A percentile compares a stretch with the other conserved stretches of the same genome.
These are phyloP conservation scores for Penicillium digitatum DNA, from an alignment of 2,329 filamentous ascomycete genomes.

Conservation along the genomic window DNA sequence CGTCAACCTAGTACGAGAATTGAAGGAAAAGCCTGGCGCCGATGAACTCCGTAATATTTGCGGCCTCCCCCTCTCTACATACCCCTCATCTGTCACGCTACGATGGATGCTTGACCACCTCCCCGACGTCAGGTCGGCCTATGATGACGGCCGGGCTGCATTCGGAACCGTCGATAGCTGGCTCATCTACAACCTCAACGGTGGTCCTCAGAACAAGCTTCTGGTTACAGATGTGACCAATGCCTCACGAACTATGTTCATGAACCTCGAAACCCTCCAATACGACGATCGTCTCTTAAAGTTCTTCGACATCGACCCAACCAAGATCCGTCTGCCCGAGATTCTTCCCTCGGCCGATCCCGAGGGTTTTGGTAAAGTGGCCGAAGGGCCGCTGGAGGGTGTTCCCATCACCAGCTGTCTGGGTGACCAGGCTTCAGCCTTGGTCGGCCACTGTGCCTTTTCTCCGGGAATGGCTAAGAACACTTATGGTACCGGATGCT, in stretches of 20 bases:
- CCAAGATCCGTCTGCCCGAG: slow-evolving; percentile 71
- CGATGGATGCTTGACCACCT: slow-evolving; percentile 75
- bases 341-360: slow-evolving; percentile 77
- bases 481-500: slow-evolving; percentile 86
- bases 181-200: slow-evolving; percentile 79
- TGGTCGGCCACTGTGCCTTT: slow-evolving; percentile 84
- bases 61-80: slow-evolving; percentile 80
- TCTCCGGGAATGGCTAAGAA: slow-evolving; percentile 79
- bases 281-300: slow-evolving; percentile 73
- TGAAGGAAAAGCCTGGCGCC: slow-evolving; percentile 64
- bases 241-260: slow-evolving; percentile 89
- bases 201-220: slow-evolving; percentile 61
- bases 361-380: slow-evolving; percentile 66
- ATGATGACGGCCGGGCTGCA: slow-evolving; percentile 69
- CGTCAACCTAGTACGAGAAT: slow-evolving; percentile 67
- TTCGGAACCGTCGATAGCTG: slow-evolving; percentile 89
- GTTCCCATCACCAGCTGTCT: slow-evolving; percentile 76
- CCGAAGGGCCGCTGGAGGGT: slow-evolving; percentile 63
- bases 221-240: slow-evolving; percentile 85
- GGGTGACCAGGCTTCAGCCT: slow-evolving; percentile 79
- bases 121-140: slow-evolving; percentile 65
- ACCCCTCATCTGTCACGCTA: slow-evolving; percentile 80
- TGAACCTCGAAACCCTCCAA: slow-evolving; percentile 75
- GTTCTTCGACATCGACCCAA: slow-evolving; percentile 73
- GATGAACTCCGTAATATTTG: slow-evolving; percentile 67